Evolutionary conservation across 495 filamentous ascomycete genomes (phyloP), one percentile per base, ranked within the genome.

Genomic region (Talaromyces adpressus): DNA sequence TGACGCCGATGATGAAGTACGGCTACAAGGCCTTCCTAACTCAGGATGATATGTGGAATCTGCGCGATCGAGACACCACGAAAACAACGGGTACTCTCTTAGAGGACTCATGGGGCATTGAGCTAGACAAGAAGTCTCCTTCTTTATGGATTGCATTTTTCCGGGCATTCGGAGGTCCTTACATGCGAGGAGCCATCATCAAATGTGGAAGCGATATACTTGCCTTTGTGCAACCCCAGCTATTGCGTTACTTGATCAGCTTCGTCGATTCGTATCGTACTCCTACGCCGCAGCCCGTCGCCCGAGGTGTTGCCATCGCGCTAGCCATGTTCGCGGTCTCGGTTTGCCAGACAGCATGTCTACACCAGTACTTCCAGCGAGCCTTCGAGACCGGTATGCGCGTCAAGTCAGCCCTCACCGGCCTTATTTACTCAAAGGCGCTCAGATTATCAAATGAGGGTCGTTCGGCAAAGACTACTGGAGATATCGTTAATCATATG

Each of bases 401-500:
- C 11, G 91, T 98, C 73, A 97, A 95, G 75, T 89, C 91, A 30
- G 83, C 91, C 22, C 71, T 99, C 68, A 95, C 91, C 9, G 89
- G 92, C 0, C 84, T 93, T 60, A 97, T 98, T 64, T 99, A 97
- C 70, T 82, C 87, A 51, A 99, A 99, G 75, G 87, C 91, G 1
- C 81, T 97, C 70, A 89, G 84, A 59, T 81, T 99, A 11, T 96
- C 92, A 0, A 97, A 95, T 68, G 95, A 99, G 76, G 95, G 93
- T 16, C 84, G 93, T 49, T 82, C 90, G n/a, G 70, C 85, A 23
- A 97, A 98, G 76, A 91, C 92, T 3, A 98, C 95, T 2, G 95
- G 95, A 56, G 95, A 99, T 73, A 97, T 98, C 74, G 95, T 99
- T 67, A 99, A 98, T 68, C 91, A 95, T 72, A 98, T 98, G 91